Base-by-base conservation (phyloP, 257 asterid species). In the Fraxinus quadrangulata region DNA sequence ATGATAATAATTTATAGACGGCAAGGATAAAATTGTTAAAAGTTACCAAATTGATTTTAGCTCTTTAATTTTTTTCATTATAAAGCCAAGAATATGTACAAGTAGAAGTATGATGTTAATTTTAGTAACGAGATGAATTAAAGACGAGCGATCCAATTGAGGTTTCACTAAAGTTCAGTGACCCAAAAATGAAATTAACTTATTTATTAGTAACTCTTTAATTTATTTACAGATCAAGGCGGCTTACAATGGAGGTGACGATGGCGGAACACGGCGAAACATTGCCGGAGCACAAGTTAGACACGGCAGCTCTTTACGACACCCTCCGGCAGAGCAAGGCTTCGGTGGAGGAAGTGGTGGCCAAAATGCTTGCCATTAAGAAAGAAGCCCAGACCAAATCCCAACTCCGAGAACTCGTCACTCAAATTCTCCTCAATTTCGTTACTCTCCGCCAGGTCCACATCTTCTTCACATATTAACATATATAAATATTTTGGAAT, bases 221-320 rank as follows among this genome's bases (percentile, higher is more conserved):
- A 39, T 8, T 9, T 39, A 39, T 39, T 39, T 39, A 39, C 45
- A 39, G 45, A 39, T 39, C 45, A 47, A 47, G 56, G 59, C 59
- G 17, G 59, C 66, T 56, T 56, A 56, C 59, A 76, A 84, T 89
- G 95, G 92, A 90, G 33, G 84, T 75, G 76, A 72, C 90, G 36
- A 90, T 90, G 97, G 97, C 88, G 81, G 97, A 95, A 81, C 91
- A 94, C 70, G 97, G 97, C 77, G 97, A 90, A 63, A 89, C 90
- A 81, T 83, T 86, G 68, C 98, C 99, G 74, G 99, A 93, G 79
- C 90, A 94, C 79, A 86, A 82, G 78, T 83, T 91, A 74, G 98
- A 91, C 84, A 86, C 86, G 91, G 83, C 87, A 45, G 86, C 92
- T 34, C 87, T 89, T 16, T 92, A 90, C 82, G 92, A 89, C 16